Evolutionary conservation across 2,329 filamentous ascomycete species (phyloP).

Genomic region (Myriosclerotinia curreyana): DNA sequence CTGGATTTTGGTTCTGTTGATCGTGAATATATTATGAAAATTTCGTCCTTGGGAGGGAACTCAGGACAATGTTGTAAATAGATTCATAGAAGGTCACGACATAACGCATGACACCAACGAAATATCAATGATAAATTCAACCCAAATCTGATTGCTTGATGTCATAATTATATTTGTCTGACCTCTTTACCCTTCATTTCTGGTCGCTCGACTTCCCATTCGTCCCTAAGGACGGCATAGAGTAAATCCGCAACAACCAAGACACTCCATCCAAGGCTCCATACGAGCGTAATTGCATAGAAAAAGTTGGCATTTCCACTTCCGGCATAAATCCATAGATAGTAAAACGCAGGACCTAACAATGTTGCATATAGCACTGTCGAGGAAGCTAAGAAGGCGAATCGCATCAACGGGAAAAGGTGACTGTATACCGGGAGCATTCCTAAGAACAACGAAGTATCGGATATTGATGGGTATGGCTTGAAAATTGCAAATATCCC

Average conservation of each 20-base stretch:
- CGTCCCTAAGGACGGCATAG: slow-evolving; percentile 85
- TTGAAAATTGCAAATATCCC: slow-evolving; percentile 95
- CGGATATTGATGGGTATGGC: slow-evolving; percentile 90
- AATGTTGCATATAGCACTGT: slow-evolving; percentile 84
- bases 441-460: slow-evolving; percentile 81
- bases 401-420: slow-evolving; percentile 88
- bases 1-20: not conserved
- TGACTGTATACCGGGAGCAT: slow-evolving; percentile 85
- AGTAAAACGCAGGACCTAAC: slow-evolving; percentile 90
- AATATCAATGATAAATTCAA: not conserved
- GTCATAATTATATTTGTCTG: slow-evolving; percentile 35
- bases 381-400: slow-evolving; percentile 81
- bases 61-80: not conserved
- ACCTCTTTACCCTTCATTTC: slow-evolving; percentile 88
- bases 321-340: slow-evolving; percentile 97
- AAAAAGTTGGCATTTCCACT: slow-evolving; percentile 99
- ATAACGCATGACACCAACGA: not conserved
- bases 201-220: slow-evolving; percentile 89
- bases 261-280: slow-evolving; percentile 86
- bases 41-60: not conserved
- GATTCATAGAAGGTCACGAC: not conserved
- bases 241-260: slow-evolving; percentile 76
- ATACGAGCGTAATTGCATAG: slow-evolving; percentile 98
- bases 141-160: slow-evolving; percentile 12
- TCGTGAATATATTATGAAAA: not conserved